Percentiles rank a stretch among this genome's conserved stretches.
These are phyloP conservation scores for Clavispora phyllophila DNA, from an alignment of 805 yeast species.

Conservation along the genomic window DNA sequence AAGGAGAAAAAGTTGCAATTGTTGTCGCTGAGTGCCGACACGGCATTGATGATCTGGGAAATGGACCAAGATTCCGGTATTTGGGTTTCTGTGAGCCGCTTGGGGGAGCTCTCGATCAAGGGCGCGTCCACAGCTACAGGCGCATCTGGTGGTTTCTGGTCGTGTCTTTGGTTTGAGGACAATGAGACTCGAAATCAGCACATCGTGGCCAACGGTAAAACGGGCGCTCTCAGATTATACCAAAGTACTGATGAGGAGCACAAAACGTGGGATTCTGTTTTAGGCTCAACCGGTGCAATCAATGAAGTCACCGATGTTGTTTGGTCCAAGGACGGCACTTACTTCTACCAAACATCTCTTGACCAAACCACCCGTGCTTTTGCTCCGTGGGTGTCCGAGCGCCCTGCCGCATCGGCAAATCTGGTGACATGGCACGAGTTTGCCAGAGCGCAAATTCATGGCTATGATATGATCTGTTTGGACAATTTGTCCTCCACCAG, in stretches of 20 bases:
- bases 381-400: constrained; percentile 51
- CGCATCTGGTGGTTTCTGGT: constrained; percentile 67
- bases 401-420: constrained; percentile 9
- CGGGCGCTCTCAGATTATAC: constrained; percentile 92
- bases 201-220: constrained; percentile 79
- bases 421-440: constrained; percentile 74
- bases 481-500: constrained; percentile 53
- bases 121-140: constrained; percentile 99
- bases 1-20: constrained; percentile 44
- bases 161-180: constrained; percentile 59
- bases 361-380: constrained; percentile 91
- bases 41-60: constrained; percentile 90
- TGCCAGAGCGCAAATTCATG: constrained; percentile 97
- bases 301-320: constrained; percentile 70
- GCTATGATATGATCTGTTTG: constrained; percentile 89
- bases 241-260: constrained; percentile 24
- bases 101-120: constrained; percentile 90
- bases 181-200: constrained; percentile 26
- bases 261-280: constrained; percentile 37
- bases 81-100: constrained; percentile 75
- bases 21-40: constrained; percentile 86
- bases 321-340: constrained; percentile 68
- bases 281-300: constrained; percentile 74
- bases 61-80: constrained; percentile 83
- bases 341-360: constrained; percentile 69